phyloP scores from a whole-genome alignment of 179 eudicot genomes.

The Beta lomatogona region DNA sequence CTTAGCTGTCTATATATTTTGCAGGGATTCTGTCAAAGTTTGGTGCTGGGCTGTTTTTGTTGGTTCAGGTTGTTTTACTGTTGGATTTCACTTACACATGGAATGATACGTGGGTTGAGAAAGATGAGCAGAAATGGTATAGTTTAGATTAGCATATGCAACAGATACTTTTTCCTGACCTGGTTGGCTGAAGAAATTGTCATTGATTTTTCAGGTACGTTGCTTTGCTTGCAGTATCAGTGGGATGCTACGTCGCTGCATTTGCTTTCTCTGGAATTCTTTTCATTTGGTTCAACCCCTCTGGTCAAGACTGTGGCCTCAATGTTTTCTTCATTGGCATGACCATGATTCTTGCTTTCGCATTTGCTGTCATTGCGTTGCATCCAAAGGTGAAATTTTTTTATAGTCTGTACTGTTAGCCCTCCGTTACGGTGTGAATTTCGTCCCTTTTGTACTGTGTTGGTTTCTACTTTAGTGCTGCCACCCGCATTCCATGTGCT shows the following conservation, averaged over 20 bases:
- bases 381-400: slow-evolving; percentile 66
- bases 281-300: slow-evolving; percentile 95
- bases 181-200: slow-evolving; percentile 4
- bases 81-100: slow-evolving; percentile 92
- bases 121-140: slow-evolving; percentile 95
- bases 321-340: slow-evolving; percentile 87
- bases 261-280: slow-evolving; percentile 68
- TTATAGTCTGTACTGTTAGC: not conserved
- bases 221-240: slow-evolving; percentile 85
- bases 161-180: slow-evolving; percentile 8
- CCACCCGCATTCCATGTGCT: not conserved
- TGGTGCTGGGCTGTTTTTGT: slow-evolving; percentile 91
- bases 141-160: slow-evolving; percentile 22
- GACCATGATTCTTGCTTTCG: slow-evolving; percentile 85
- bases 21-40: slow-evolving; percentile 83
- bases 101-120: slow-evolving; percentile 99
- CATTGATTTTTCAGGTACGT: slow-evolving; percentile 58
- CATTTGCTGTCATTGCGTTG: slow-evolving; percentile 79
- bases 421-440: not conserved
- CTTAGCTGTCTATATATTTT: slow-evolving; percentile 20
- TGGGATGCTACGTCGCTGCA: slow-evolving; percentile 75
- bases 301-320: slow-evolving; percentile 91
- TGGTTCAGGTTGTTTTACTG: slow-evolving; percentile 90
- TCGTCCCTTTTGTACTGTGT: not conserved
- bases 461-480: not conserved